Evolutionary conservation across 768 basidiomycete species (phyloP).

Genomic region (Amanita brunnescens): DNA sequence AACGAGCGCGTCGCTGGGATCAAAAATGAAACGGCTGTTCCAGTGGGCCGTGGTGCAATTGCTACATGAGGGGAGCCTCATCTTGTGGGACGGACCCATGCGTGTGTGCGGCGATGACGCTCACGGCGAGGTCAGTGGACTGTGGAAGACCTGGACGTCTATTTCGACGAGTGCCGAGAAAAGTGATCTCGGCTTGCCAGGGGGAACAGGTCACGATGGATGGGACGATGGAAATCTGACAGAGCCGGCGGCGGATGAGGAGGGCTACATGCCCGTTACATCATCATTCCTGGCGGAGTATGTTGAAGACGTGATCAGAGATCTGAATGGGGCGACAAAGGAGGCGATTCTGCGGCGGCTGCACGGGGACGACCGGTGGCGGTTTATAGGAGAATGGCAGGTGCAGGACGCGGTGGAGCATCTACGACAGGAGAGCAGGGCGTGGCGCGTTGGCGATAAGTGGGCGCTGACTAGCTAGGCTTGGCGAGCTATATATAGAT

Average conservation of each 20-base stretch:
- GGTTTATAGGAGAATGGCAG: slow-evolving; percentile 51
- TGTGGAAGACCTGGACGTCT: slow-evolving; percentile 42
- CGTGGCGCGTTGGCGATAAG: slow-evolving; percentile 28
- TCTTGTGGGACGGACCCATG: slow-evolving; percentile 63
- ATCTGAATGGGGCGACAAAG: slow-evolving; percentile 25
- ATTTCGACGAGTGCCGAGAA: slow-evolving; percentile 13
- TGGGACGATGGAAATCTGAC: slow-evolving; percentile 38
- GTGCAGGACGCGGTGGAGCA: slow-evolving; percentile 52
- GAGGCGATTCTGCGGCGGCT: slow-evolving; percentile 41
- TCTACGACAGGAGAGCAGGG: slow-evolving; percentile 30
- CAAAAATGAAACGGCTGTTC: slow-evolving; percentile 64
- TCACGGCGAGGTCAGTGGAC: slow-evolving; percentile 18
- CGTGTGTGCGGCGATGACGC: slow-evolving; percentile 22
- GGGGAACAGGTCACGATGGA: slow-evolving; percentile 5
- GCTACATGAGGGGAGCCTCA: slow-evolving; percentile 62
- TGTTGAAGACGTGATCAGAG: slow-evolving; percentile 37
- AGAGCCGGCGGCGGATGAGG: slow-evolving; percentile 54
- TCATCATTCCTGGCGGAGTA: slow-evolving; percentile 36
- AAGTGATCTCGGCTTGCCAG: slow-evolving; percentile 22
- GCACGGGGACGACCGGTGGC: slow-evolving; percentile 56
- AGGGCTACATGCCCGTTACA: slow-evolving; percentile 59
- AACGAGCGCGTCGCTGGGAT: slow-evolving; percentile 12
- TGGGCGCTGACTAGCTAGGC: slow-evolving; percentile 28
- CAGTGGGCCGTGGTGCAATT: slow-evolving; percentile 54
- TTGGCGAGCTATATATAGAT: background rate